Evolutionary conservation across 805 yeast species (phyloP).

Genomic region (Candida chauliodis): DNA sequence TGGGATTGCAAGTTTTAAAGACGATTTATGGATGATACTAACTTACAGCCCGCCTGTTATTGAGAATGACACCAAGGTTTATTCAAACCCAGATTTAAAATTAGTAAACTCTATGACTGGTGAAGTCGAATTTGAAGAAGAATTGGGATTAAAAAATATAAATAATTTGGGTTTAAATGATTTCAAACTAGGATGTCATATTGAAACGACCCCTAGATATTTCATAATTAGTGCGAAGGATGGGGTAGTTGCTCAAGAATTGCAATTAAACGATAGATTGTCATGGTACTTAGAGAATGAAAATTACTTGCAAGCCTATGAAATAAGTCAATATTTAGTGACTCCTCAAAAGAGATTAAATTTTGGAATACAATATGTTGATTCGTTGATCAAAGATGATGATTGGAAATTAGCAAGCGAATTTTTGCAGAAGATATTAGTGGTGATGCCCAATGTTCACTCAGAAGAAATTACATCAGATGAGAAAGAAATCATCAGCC

Average conservation of each 20-base stretch:
- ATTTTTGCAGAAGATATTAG: constrained; percentile 25
- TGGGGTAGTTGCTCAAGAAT: constrained; percentile 70
- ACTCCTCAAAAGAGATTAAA: constrained; percentile 47
- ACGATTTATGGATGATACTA: constrained; percentile 62
- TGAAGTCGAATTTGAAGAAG: constrained; percentile 76
- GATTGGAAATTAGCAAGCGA: constrained; percentile 56
- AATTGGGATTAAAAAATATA: constrained; percentile 57
- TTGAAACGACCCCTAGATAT: constrained; percentile 45
- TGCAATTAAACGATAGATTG: constrained; percentile 65
- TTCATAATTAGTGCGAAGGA: constrained; percentile 78
- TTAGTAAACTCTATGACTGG: constrained; percentile 64
- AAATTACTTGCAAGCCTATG: constrained; percentile 71
- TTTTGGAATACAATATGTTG: constrained; percentile 58
- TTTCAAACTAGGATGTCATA: constrained; percentile 59
- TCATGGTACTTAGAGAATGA: constrained; percentile 65
- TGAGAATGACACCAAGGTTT: constrained; percentile 18
- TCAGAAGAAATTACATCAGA: constrained; percentile 15
- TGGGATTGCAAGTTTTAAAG: constrained; percentile 74
- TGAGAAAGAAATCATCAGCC: constrained; percentile 21
- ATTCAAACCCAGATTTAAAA: constrained; percentile 68
- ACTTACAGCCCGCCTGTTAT: constrained; percentile 45
- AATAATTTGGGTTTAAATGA: constrained; percentile 73
- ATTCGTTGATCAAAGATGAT: constrained; percentile 36
- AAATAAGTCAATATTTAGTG: constrained; percentile 59
- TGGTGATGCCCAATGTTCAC: neutral